These are phyloP conservation scores for Wickerhamiella infanticola DNA, from an alignment of 1,139 yeast species.

Conservation along the genomic window DNA sequence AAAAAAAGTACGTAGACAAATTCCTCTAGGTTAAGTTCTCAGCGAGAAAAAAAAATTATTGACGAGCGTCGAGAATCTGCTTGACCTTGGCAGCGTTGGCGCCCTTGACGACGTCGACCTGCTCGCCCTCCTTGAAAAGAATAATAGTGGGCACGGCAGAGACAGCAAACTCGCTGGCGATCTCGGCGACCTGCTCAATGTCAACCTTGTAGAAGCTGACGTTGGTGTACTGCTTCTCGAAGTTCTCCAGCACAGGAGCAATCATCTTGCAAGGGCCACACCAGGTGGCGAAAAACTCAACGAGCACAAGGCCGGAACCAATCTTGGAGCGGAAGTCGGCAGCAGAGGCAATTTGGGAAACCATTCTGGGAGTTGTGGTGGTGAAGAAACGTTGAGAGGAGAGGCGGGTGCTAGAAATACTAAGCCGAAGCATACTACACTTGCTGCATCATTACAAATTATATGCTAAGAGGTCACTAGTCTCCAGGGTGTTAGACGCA, in stretches of 20 bases:
- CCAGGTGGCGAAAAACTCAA: slow-evolving; percentile 85
- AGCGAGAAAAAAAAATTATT: slow-evolving; percentile 1
- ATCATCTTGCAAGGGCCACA: slow-evolving; percentile 90
- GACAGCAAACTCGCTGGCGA: slow-evolving; percentile 57
- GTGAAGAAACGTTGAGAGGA: background rate
- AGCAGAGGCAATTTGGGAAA: slow-evolving; percentile 12
- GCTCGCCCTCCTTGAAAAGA: slow-evolving; percentile 54
- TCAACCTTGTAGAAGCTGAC: slow-evolving; percentile 64
- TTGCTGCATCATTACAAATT: background rate
- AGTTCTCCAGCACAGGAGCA: slow-evolving; percentile 64
- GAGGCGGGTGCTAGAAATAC: slow-evolving; percentile 2
- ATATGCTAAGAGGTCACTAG: background rate
- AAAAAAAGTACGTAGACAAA: no score
- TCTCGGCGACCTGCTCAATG: slow-evolving; percentile 55
- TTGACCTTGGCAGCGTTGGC: slow-evolving; percentile 34
- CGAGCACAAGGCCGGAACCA: slow-evolving; percentile 12
- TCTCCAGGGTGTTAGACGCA: background rate
- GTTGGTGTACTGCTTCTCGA: slow-evolving; percentile 31
- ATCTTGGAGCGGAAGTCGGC: slow-evolving; percentile 12
- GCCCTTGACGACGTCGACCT: slow-evolving; percentile 54
- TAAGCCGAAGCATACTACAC: slow-evolving; percentile 3
- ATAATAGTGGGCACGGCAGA: slow-evolving; percentile 84
- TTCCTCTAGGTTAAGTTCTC: no score
- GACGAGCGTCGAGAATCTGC: slow-evolving; percentile 13
- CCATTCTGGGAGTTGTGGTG: slow-evolving; percentile 10